Evolutionary conservation across 495 filamentous ascomycete genomes (phyloP), one percentile per base, ranked within the genome.

Genomic region (Penicillium nucicola): DNA sequence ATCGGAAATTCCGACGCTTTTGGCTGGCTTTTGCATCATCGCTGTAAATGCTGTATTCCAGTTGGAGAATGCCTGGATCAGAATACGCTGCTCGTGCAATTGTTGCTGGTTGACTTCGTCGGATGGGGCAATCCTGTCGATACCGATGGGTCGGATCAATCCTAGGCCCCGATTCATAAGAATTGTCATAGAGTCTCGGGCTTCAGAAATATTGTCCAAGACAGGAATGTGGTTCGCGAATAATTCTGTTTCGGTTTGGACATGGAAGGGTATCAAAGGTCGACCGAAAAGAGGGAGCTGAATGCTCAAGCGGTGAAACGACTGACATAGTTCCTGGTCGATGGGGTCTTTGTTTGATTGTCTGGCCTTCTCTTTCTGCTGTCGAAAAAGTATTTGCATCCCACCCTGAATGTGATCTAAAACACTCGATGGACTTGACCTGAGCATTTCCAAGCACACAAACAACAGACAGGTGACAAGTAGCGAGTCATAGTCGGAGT

Each of bases 391-490:
- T 13, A 64, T 60, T 5, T 36, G 45, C 34, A 63, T 15, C 1
- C 58, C 61, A 4, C 50, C 53, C 20, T 52, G 20, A 2, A 61
- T 37, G 40, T 68, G 64, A 43, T 58, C 49, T 14, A 66, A 35
- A 0, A 65, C 62, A 20, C 53, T 54, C n/a, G 19, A 20, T 33
- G 39, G 39, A 25, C 66, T 58, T 0, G 48, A 51, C 14, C 46
- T 51, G 3, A 70, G 44, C 46, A 66, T 60, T 20, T 70, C 67
- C 0, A 70, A 39, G 23, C 58, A 65, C 9, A 62, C 32, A 28
- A 70, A 68, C 5, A 70, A 25, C 10, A 59, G 42, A 20, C 67
- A 70, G 6, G 55, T 53, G 14, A 65, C 52, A 6, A 70, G 49
- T 4, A 55, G 41, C 13, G 60, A 30, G n/a, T 64, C 52, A 9